phyloP scores from a whole-genome alignment of 2,329 filamentous ascomycete genomes.

The Penicillium thymicola region DNA sequence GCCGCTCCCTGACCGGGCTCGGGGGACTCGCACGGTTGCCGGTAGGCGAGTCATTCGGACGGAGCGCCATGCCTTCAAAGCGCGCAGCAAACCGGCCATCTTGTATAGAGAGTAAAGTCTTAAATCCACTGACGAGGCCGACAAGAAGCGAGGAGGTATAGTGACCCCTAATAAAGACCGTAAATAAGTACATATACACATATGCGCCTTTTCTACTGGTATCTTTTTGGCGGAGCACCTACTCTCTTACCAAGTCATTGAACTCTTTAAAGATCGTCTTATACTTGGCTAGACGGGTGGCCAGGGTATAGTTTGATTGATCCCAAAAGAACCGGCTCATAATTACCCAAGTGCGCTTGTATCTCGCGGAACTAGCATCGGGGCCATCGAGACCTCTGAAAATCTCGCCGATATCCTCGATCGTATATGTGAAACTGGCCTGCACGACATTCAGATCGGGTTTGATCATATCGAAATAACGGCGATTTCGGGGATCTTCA shows the following conservation, averaged over 20 bases:
- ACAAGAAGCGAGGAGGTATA: conserved; percentile 27
- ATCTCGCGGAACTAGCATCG: conserved; percentile 32
- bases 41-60: conserved; percentile 23
- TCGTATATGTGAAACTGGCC: conserved; percentile 50
- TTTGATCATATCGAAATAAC: conserved; percentile 40
- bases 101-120: conserved; percentile 29
- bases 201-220: neutral
- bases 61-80: conserved; percentile 27
- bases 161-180: conserved; percentile 23
- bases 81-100: conserved; percentile 27
- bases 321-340: conserved; percentile 46
- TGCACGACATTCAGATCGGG: conserved; percentile 50
- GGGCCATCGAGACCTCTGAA: conserved; percentile 41
- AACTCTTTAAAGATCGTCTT: conserved; percentile 49
- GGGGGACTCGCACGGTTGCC: conserved; percentile 26
- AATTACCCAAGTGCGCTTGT: conserved; percentile 52
- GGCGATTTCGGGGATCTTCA: conserved; percentile 38
- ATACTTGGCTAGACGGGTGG: conserved; percentile 50
- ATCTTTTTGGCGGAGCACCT: conserved; percentile 18
- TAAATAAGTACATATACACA: conserved; percentile 12
- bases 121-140: conserved; percentile 26
- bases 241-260: conserved; percentile 48
- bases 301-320: conserved; percentile 47
- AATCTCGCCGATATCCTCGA: conserved; percentile 49
- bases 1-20: conserved; percentile 22